Evolutionary conservation across 768 basidiomycete genomes (phyloP), one percentile per base, ranked within the genome.

Genomic region (Chalciporus piperatus): DNA sequence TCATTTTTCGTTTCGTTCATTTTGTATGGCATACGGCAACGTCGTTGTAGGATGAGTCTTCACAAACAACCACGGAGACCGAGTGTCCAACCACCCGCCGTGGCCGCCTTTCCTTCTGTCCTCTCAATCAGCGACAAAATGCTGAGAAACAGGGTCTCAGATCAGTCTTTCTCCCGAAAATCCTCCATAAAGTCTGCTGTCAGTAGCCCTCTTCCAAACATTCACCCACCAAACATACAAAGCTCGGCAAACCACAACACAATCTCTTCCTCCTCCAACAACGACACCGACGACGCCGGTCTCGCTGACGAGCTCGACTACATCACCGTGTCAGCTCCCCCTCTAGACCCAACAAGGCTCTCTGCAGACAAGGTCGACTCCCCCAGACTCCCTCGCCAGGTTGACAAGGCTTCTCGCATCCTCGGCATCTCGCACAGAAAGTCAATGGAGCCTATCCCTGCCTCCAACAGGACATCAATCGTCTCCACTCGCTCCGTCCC

Each of bases 361-460:
- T 40, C 41, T 2, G 11, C 46, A 17, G 49, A 55, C 30, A 67
- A 71, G 54, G 56, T 64, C 17, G 66, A 70, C 63, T 54, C 71
- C 45, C 64, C 74, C 55, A 64, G 72, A 50, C 62, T 69, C 48
- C 16, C 51, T 23, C 62, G 71, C 48, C 78, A 80, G 53, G 71
- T 76, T 23, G 87, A 90, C 70, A 91, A 91, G 71, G 87, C 89
- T 20, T 84, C 88, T 20, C 78, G 87, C 56, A 76, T 91, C 47
- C 80, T 91, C 39, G 89, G 88, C 57, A 84, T 91, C 59, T 72
- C 76, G 43, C 89, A 89, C 67, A 78, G 83, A 56, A 78, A 75
- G 65, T 86, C 84, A 47, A 92, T 92, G 89, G 89, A 91, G 64
- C 89, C 89, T 56, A 86, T 91, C 59, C 88, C 89, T 45, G 87